Base-by-base conservation (phyloP, 2,329 filamentous ascomycete species). In the Graphilbum sp. region DNA sequence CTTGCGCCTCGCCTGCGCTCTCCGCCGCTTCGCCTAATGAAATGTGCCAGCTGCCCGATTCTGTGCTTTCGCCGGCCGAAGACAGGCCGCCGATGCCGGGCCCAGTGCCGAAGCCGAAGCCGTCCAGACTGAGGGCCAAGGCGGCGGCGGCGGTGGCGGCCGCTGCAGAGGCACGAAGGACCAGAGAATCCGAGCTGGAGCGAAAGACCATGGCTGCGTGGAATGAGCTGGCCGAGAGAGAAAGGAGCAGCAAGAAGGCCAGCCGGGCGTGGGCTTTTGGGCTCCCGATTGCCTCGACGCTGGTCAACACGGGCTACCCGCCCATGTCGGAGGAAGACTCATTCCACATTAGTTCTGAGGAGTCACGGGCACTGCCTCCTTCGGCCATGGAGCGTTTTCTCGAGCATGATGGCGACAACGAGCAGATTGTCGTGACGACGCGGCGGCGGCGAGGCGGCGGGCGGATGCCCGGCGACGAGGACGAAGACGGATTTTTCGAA, bases 401-500 rank as follows among this genome's bases (percentile, higher is more conserved):
- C 61, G 68, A 54, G 51, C 61, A 67, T 50, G 61, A 72, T 48
- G 61, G 72, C 43, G 59, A 65, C 43, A 70, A 79, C 44, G 68
- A 78, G 36, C 79, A 85, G 58, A 76, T 87, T 55, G 79, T 90
- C 43, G 79, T 92, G 32, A 77, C 88, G 16, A 92, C 82, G 15
- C 88, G 84, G 3, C 69, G 84, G 43, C 67, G 81, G 37, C 72
- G 82, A 42, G 72, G 72, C 49, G 72, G 68, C 31, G 61, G 64
- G 30, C 27, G 27, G 7, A 6, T 29, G 27, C 13, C 27, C 6
- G 27, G 35, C 32, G 53, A 57, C 11, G 41, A 40, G 2, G 30
- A 76, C 33, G 79, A 83, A 41, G 75, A 79, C 39, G 80, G 79
- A 3, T 92, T 93, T 56, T 93, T 93, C 50, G 86, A 94, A 58